A percentile compares a stretch with the other conserved stretches of the same genome.
These are phyloP conservation scores for Pythium guiyangense DNA, from an alignment of 352 stramenopile species.

Conservation along the genomic window DNA sequence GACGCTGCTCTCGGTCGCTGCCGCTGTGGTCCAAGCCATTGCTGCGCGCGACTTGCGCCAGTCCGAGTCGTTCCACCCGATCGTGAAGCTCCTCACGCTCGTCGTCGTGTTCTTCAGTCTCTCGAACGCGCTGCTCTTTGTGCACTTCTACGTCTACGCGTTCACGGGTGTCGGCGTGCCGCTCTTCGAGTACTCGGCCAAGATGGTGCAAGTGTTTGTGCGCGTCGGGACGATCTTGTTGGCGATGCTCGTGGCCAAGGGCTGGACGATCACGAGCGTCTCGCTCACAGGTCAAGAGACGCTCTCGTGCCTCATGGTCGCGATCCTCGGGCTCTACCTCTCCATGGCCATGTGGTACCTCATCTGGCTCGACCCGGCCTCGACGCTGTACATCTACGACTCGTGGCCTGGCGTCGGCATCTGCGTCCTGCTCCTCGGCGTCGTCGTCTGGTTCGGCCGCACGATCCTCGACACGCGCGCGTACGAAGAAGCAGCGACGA, in stretches of 20 bases:
- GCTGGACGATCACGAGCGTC: slow-evolving; percentile 77
- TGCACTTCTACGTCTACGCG: slow-evolving; percentile 56
- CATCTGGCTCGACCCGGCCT: slow-evolving; percentile 70
- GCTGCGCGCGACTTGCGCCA: slow-evolving; percentile 38
- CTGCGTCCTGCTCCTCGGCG: slow-evolving; percentile 50
- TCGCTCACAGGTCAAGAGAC: slow-evolving; percentile 58
- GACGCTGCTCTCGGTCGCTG: slow-evolving; percentile 30
- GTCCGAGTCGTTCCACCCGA: slow-evolving; percentile 75
- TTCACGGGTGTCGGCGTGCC: slow-evolving; percentile 64
- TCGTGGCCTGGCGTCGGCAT: slow-evolving; percentile 69
- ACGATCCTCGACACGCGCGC: slow-evolving; percentile 65
- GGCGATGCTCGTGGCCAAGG: slow-evolving; percentile 72
- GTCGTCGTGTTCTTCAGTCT: slow-evolving; percentile 62
- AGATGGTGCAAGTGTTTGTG: slow-evolving; percentile 67
- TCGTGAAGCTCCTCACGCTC: slow-evolving; percentile 66
- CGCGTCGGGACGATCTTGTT: slow-evolving; percentile 65
- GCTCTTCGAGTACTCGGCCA: slow-evolving; percentile 63
- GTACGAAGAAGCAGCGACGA: slow-evolving; percentile 48
- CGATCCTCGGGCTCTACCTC: slow-evolving; percentile 59
- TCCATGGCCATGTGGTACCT: slow-evolving; percentile 82
- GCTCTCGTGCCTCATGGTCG: slow-evolving; percentile 61
- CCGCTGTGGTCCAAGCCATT: slow-evolving; percentile 33
- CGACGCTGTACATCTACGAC: slow-evolving; percentile 82
- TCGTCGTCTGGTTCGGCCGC: slow-evolving; percentile 58
- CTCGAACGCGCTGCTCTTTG: slow-evolving; percentile 48